Evolutionary conservation across 2,329 filamentous ascomycete species (phyloP).

Genomic region (Drechslera avenae): DNA sequence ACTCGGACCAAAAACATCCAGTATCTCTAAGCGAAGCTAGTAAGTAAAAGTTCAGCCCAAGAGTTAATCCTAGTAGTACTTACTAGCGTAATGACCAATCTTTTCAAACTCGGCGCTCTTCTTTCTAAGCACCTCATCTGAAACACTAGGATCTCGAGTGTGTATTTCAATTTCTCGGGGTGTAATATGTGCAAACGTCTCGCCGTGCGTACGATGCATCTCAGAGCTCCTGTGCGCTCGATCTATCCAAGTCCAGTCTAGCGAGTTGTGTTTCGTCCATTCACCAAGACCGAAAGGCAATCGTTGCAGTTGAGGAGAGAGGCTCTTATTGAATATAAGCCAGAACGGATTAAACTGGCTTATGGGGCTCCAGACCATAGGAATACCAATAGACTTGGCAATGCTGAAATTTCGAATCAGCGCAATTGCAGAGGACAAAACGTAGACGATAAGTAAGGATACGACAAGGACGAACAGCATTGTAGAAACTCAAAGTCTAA

Average conservation of each 20-base stretch:
- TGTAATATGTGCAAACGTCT: background rate
- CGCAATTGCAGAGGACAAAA: background rate
- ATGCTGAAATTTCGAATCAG: background rate
- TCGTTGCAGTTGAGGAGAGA: background rate
- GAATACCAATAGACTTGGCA: background rate
- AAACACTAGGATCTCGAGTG: background rate
- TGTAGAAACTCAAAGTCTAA: background rate
- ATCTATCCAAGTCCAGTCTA: slow-evolving; percentile 1
- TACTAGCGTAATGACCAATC: slow-evolving; percentile 1
- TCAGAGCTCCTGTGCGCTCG: background rate
- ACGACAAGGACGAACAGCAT: background rate
- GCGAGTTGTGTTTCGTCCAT: background rate
- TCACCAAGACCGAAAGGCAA: background rate
- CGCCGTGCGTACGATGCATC: background rate
- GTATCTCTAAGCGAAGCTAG: background rate
- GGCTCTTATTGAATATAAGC: background rate
- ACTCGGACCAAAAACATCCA: background rate
- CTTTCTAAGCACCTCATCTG: background rate
- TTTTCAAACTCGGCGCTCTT: background rate
- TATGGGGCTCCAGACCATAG: background rate
- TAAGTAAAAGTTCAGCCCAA: background rate
- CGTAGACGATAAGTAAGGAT: background rate
- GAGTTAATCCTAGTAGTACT: background rate
- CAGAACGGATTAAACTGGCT: background rate
- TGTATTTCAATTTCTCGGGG: background rate